Evolutionary conservation across 192 early-diverging fungal species (phyloP), one percentile per base, ranked within the genome.

Genomic region (Gaertneriomyces semiglobifer): DNA sequence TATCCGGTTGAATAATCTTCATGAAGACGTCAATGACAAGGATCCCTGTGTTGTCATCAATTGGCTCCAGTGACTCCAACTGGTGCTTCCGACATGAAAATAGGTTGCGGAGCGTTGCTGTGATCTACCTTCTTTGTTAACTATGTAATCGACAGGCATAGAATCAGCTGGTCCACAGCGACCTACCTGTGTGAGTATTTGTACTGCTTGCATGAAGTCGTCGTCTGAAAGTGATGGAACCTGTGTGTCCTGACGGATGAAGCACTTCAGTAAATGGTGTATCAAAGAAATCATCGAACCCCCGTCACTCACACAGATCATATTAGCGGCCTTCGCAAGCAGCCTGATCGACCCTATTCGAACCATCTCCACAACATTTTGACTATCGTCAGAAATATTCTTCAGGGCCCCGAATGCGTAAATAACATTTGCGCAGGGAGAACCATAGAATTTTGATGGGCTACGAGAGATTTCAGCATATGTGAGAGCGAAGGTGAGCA

Each of bases 91-190:
- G 38, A 9, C 52, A 46, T 6, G 72, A 25, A 33, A 67, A 33
- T 12, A 77, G 56, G 43, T 71, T 74, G 4, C 76, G 71, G n/a
- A 77, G 45, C 12, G 72, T 65, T 20, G 44, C 56, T 14, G 76
- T 74, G 3, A 69, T 70, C 64, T 77, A 60, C 14, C 48, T 1
- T 50, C 48, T 5, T 52, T 52, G 0, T n/a, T n/a, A n/a, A 5
- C 3, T 18, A 5, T 52, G 50, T 18, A 6, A 52, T 4, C n/a
- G n/a, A 6, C 50, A n/a, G 20, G 50, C 50, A 52, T 18, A n/a
- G 50, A 3, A n/a, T 1, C 2, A 33, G 25, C 25, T 33, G 25
- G 25, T 33, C 25, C 25, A 33, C 25, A 33, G 1, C 25, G 2
- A 25, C 62, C 39, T 60, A 62, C 66, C 47, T 69, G 69, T 16